Evolutionary conservation across 1,284 basidiomycete species (phyloP), one percentile per base, ranked within the genome.

Genomic region (Melampsora larici-populina): DNA sequence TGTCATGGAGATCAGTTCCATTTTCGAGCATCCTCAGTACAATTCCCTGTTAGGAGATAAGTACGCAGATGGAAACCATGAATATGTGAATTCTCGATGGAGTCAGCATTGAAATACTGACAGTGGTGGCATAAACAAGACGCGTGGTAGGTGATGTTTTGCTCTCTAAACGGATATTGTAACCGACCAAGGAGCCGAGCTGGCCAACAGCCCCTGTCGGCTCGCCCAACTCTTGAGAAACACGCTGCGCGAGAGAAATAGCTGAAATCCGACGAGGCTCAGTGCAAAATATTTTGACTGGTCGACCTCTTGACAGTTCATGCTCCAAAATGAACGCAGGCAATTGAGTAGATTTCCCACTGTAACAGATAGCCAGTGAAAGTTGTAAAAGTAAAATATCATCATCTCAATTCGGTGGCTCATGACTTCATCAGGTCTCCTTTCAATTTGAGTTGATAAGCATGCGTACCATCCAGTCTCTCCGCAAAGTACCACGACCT

Each of bases 311-410:
- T 6, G 90, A 88, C 21, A 98, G 88, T 72, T 92, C 90, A 82
- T 97, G 89, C 84, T 99, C 97, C 11, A 99, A 87, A 79, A 99
- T 92, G 86, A 94, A 99, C 0, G 92, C 88, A 0, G 97, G 97
- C 3, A 99, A 89, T 85, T 99, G 97, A 0, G 97, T 99, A 0
- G 95, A 97, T 85, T 99, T 99, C 18, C 96, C 97, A 82, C 94
- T 94, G 78, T 29, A 65, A 55, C 4, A 24, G 43, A 46, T 17
- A 18, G 31, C 48, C 63, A 29, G 26, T 68, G 68, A 63, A 36
- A 8, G 9, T 46, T 58, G 40, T n/a, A 26, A 15, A 60, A 24
- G 9, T 49, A 31, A 43, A 2, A 43, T 40, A 11, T 18, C 11
- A 29, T 58, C 46, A 11, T n/a, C 40, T 70, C 21, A 64, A 71